These are phyloP conservation scores for Alternaria postmessia DNA, from an alignment of 2,329 filamentous ascomycete genomes.

Conservation along the genomic window DNA sequence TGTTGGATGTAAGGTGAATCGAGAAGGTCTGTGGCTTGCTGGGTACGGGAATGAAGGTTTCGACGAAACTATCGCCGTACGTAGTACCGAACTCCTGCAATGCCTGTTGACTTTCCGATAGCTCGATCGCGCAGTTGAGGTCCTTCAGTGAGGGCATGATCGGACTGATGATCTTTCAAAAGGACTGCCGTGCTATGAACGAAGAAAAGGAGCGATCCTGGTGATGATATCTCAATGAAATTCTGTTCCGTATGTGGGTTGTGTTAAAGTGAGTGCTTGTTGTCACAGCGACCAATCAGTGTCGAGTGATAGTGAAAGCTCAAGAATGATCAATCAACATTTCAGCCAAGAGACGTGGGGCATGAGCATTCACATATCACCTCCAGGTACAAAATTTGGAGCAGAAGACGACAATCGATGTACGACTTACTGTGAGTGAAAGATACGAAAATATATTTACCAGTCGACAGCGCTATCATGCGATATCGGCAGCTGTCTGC, in stretches of 20 bases:
- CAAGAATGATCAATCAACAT: neutral
- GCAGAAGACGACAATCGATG: neutral
- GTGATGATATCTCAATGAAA: neutral
- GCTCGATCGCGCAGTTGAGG: slow-evolving; percentile 61
- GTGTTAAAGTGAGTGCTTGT: neutral
- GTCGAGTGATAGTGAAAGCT: neutral
- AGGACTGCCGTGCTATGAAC: too few relatives aligned
- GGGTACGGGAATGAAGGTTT: slow-evolving; percentile 62
- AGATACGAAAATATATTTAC: neutral
- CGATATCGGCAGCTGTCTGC: neutral
- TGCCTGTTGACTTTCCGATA: slow-evolving; percentile 49
- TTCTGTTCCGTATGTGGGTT: neutral
- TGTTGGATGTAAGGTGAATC: slow-evolving; percentile 58
- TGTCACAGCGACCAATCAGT: neutral
- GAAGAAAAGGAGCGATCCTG: neutral
- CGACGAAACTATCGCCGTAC: slow-evolving; percentile 62
- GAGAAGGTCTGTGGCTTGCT: slow-evolving; percentile 56
- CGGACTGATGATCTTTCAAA: neutral
- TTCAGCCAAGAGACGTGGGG: too few relatives aligned
- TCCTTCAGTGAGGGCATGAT: slow-evolving; percentile 64
- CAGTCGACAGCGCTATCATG: neutral
- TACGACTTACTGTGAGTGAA: neutral
- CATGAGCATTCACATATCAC: neutral
- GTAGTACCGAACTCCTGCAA: slow-evolving; percentile 60
- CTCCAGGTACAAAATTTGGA: neutral